These are phyloP conservation scores for Acer saccharum DNA, from an alignment of 345 rosid genomes.

Conservation along the genomic window DNA sequence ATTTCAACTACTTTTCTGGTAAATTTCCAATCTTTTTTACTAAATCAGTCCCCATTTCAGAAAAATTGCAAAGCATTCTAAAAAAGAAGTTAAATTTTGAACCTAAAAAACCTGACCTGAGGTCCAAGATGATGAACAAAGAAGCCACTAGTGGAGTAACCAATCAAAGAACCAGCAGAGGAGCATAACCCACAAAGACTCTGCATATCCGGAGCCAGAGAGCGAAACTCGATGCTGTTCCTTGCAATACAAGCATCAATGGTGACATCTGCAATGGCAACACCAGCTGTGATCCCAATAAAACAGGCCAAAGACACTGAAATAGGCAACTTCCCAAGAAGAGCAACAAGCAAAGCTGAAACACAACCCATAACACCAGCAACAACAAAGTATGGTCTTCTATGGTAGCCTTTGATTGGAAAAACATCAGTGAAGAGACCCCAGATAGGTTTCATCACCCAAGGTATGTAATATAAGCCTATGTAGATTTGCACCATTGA, in stretches of 20 bases:
- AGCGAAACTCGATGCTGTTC: slow-evolving; percentile 57
- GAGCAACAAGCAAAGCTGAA: slow-evolving; percentile 55
- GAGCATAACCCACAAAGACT: slow-evolving; percentile 80
- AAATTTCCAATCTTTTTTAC: too few relatives aligned
- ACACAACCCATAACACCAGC: slow-evolving; percentile 65
- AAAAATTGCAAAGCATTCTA: too few relatives aligned
- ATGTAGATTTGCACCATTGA: slow-evolving; percentile 70
- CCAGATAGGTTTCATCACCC: slow-evolving; percentile 84
- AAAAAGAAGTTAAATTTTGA: too few relatives aligned
- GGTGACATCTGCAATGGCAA: slow-evolving; percentile 85
- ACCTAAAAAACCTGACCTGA: slow-evolving; percentile 51
- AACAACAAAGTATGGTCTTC: slow-evolving; percentile 69
- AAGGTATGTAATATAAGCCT: slow-evolving; percentile 75
- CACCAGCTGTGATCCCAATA: slow-evolving; percentile 61
- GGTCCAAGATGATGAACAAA: slow-evolving; percentile 71
- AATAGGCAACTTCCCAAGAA: slow-evolving; percentile 47
- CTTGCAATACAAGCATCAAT: slow-evolving; percentile 88
- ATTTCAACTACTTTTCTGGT: too few relatives aligned
- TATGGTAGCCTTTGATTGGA: slow-evolving; percentile 62
- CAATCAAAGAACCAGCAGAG: slow-evolving; percentile 73
- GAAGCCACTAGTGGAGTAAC: slow-evolving; percentile 72
- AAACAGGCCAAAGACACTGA: slow-evolving; percentile 60
- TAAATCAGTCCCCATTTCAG: too few relatives aligned
- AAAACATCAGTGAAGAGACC: slow-evolving; percentile 78
- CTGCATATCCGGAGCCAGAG: slow-evolving; percentile 82